Conservation (phyloP, 2,329 filamentous ascomycete genomes). For the Cladophialophora carrionii region DNA sequence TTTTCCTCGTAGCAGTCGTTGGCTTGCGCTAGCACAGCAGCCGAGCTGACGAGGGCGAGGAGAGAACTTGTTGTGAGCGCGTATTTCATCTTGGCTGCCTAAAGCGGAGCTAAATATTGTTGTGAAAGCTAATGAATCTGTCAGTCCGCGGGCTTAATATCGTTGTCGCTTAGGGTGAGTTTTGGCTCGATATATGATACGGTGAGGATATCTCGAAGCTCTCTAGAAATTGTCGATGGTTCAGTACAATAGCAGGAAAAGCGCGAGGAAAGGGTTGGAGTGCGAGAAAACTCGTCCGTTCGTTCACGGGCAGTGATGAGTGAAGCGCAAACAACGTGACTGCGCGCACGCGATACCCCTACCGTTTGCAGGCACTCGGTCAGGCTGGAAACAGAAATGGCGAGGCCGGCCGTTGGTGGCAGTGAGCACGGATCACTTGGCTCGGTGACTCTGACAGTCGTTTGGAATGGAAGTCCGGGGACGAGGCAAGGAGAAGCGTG, state of each 20-base stretch:
- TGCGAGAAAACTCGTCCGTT: neutral
- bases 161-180: neutral
- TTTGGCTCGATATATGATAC: conserved; percentile 8
- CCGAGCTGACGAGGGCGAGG: conserved; percentile 21
- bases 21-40: conserved; percentile 18
- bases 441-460: neutral
- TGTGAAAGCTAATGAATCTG: neutral
- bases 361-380: conserved; percentile 4
- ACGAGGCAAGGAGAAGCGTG: neutral
- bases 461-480: neutral
- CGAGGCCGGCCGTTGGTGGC: conserved; percentile 1
- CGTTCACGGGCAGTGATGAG: neutral
- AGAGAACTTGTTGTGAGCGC: conserved; percentile 18
- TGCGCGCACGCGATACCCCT: neutral
- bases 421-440: neutral
- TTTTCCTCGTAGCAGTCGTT: conserved; percentile 29
- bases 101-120: neutral
- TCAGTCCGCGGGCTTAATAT: neutral
- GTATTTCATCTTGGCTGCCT: conserved; percentile 24
- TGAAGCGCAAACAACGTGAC: conserved; percentile 9
- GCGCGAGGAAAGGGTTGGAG: neutral
- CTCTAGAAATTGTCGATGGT: neutral
- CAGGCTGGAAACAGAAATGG: neutral
- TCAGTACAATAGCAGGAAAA: neutral
- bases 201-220: neutral